A percentile compares a stretch with the other conserved stretches of the same genome.
Conservation (phyloP, 2,329 filamentous ascomycete genomes). For the Fusarium luffae region DNA sequence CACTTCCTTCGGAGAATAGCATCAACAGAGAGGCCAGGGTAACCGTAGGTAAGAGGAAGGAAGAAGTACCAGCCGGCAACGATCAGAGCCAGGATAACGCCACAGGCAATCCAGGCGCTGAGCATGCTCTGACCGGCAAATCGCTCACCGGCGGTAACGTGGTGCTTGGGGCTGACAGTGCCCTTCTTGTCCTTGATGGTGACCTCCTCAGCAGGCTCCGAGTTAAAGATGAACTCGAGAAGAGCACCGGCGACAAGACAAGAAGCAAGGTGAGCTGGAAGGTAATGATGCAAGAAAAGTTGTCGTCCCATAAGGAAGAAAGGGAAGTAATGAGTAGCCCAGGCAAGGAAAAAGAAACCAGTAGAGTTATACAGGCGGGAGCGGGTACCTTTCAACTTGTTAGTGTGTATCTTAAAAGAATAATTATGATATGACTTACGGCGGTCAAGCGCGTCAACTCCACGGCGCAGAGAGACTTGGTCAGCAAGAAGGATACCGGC, state of each 20-base stretch:
- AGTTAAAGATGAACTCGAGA: conserved; percentile 95
- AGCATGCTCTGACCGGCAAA: conserved; percentile 82
- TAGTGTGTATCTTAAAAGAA: conserved; percentile 37
- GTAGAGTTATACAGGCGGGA: conserved; percentile 98
- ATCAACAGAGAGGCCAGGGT: conserved; percentile 83
- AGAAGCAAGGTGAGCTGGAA: conserved; percentile 93
- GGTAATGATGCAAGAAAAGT: conserved; percentile 97
- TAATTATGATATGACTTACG: conserved; percentile 71
- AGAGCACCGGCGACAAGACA: conserved; percentile 89
- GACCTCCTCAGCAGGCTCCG: conserved; percentile 76
- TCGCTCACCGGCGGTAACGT: conserved; percentile 83
- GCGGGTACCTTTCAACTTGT: conserved; percentile 74
- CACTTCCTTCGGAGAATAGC: conserved; percentile 89
- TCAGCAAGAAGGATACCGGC: conserved; percentile 92
- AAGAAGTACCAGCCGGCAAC: conserved; percentile 91
- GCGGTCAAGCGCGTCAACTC: conserved; percentile 90
- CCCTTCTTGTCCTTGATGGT: conserved; percentile 61
- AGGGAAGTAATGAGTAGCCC: conserved; percentile 96
- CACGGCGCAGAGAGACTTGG: conserved; percentile 91
- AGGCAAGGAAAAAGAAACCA: conserved; percentile 98
- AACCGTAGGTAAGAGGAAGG: conserved; percentile 93
- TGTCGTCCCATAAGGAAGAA: conserved; percentile 99
- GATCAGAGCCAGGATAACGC: conserved; percentile 74
- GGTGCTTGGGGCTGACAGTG: conserved; percentile 60
- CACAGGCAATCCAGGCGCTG: conserved; percentile 81